These are phyloP conservation scores for Botrytis galanthina DNA, from an alignment of 2,329 filamentous ascomycete species.

Conservation along the genomic window DNA sequence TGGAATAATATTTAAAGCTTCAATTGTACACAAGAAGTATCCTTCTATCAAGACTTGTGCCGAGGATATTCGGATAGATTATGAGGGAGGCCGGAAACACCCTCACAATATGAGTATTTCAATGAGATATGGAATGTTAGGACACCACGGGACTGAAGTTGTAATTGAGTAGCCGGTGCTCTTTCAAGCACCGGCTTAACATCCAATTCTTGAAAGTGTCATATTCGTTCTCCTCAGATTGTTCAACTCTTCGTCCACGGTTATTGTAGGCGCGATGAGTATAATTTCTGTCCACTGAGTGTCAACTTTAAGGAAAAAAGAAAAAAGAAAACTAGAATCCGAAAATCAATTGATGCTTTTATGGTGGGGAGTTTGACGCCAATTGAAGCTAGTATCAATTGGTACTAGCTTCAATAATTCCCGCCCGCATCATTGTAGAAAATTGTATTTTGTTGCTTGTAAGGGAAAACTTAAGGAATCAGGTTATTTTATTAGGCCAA, in stretches of 20 bases:
- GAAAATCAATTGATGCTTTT: slow-evolving; percentile 9
- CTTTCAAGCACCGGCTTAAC: slow-evolving; percentile 34
- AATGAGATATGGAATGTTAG: slow-evolving; percentile 30
- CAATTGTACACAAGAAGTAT: slow-evolving; percentile 1
- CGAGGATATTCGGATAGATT: background rate
- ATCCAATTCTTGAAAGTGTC: slow-evolving; percentile 40
- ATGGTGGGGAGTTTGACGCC: slow-evolving; percentile 10
- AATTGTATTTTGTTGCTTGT: slow-evolving; percentile 9
- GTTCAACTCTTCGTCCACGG: slow-evolving; percentile 56
- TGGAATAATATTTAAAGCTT: slow-evolving; percentile 1
- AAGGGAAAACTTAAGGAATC: background rate
- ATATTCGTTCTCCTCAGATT: slow-evolving; percentile 49
- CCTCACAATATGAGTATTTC: slow-evolving; percentile 22
- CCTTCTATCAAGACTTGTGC: background rate
- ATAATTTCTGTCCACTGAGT: slow-evolving; percentile 54
- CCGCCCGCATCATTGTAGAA: slow-evolving; percentile 11
- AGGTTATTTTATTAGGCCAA: background rate
- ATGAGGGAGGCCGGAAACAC: slow-evolving; percentile 29
- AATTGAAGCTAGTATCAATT: background rate
- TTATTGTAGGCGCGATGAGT: slow-evolving; percentile 47
- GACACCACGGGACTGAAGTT: slow-evolving; percentile 38
- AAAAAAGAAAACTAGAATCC: slow-evolving; percentile 35
- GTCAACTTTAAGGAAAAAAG: slow-evolving; percentile 53
- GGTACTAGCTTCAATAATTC: background rate
- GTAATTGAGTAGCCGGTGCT: slow-evolving; percentile 30